Evolutionary conservation across 805 yeast genomes (phyloP).

Genomic region (Candida succiphila): DNA sequence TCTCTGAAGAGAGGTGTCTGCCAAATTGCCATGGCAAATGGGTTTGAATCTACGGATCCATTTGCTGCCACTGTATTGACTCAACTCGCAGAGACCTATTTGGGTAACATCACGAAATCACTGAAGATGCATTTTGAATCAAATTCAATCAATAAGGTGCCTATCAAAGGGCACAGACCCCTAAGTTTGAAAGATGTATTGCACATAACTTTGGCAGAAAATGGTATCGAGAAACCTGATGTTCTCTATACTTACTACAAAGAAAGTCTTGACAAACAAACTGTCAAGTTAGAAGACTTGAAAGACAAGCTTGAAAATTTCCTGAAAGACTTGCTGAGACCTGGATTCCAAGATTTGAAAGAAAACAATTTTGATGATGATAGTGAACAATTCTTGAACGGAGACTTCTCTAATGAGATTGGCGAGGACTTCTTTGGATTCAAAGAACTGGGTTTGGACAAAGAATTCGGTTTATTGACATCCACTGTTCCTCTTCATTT

Average conservation of each 20-base stretch:
- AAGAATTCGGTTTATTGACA: conserved; percentile 78
- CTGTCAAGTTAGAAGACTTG: conserved; percentile 59
- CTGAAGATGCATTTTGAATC: conserved; percentile 67
- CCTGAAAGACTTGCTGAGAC: conserved; percentile 74
- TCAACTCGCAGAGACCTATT: conserved; percentile 72
- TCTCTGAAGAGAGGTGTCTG: conserved; percentile 63
- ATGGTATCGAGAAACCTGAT: conserved; percentile 78
- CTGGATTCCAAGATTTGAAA: conserved; percentile 56
- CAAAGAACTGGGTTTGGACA: conserved; percentile 85
- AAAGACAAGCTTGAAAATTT: conserved; percentile 57
- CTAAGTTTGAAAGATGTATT: conserved; percentile 34
- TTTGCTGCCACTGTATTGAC: conserved; percentile 71
- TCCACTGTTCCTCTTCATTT: conserved; percentile 85
- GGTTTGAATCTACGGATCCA: conserved; percentile 78
- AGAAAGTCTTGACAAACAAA: conserved; percentile 63
- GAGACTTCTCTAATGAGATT: conserved; percentile 86
- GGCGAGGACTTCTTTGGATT: conserved; percentile 99
- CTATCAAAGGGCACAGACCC: conserved; percentile 13
- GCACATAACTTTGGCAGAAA: conserved; percentile 60
- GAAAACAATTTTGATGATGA: conserved; percentile 81
- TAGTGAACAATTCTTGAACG: conserved; percentile 88
- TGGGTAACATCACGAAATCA: conserved; percentile 64
- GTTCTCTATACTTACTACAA: conserved; percentile 63
- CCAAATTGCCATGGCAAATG: conserved; percentile 81
- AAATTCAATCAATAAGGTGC: conserved; percentile 32